phyloP scores from a whole-genome alignment of 2,329 filamentous ascomycete genomes.

The Truncatella angustata region DNA sequence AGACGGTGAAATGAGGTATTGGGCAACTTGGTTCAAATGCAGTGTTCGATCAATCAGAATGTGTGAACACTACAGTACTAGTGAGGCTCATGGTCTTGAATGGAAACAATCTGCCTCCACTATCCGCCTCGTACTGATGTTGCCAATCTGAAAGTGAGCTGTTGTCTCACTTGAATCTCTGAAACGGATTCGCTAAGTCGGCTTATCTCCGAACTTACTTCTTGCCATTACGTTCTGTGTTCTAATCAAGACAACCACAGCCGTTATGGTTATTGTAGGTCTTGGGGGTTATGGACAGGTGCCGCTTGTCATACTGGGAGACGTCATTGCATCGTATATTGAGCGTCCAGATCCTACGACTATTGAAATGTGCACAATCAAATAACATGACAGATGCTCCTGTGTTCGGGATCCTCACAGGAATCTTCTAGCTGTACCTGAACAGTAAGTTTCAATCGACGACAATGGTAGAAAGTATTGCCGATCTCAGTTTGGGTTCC shows the following conservation, averaged over 20 bases:
- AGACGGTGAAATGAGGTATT: no score
- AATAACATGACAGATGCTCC: constrained; percentile 9
- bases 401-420: not conserved
- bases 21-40: no score
- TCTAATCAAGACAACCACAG: constrained; percentile 35
- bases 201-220: constrained; percentile 17
- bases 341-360: constrained; percentile 42
- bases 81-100: no score
- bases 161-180: constrained; percentile 19
- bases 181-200: constrained; percentile 16
- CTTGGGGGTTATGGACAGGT: constrained; percentile 32
- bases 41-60: no score
- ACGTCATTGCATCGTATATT: constrained; percentile 50
- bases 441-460: constrained; percentile 10
- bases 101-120: no score
- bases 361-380: constrained; percentile 15
- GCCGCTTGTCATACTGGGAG: constrained; percentile 49
- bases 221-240: constrained; percentile 27
- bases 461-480: constrained; percentile 12
- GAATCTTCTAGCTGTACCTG: constrained; percentile 10
- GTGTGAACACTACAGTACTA: no score
- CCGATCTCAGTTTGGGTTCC: not conserved
- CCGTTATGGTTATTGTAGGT: constrained; percentile 29
- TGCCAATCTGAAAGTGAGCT: constrained; percentile 13
- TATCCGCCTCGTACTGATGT: no score